Base-by-base conservation (phyloP, 495 filamentous ascomycete species). In the Rhypophila decipiens region DNA sequence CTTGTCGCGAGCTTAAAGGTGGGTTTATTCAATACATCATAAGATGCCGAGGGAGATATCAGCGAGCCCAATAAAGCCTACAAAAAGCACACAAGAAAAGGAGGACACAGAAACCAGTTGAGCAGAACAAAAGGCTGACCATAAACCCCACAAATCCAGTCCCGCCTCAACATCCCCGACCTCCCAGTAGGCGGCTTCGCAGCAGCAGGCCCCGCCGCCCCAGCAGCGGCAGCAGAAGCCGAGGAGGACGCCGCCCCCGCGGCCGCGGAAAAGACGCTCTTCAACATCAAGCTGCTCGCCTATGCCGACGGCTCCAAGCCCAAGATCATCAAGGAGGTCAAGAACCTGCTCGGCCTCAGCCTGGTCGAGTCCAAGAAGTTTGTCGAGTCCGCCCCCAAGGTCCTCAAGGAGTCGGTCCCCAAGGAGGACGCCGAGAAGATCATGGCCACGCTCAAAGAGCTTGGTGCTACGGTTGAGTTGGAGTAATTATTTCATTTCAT, bases 281-380 rank as follows among this genome's bases (percentile, higher is more conserved):
- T 99, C 80, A 95, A 83, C 68, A 63, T 99, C 45, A 96, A 95
- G 67, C 84, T 99, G 29, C 77, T 85, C 65, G 83, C 84, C 12
- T 90, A 96, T 70, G 93, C 96, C 33, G 78, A 90, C 23, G 75
- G 63, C 12, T 73, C 93, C 47, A 99, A 99, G 75, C 88, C 94
- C 45, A 99, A 99, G 82, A 73, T 99, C 48, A 99, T 99, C 74
- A 99, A 99, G 80, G 93, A 99, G 77, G 83, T 99, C 70, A 99
- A 99, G 82, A 79, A 77, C 57, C 78, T 99, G 78, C 76, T 99
- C 43, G 93, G 94, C 4, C 69, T 99, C 67, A 94, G 87, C 63
- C 77, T 99, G 70, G 93, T 99, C 57, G 93, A 99, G 70, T 95
- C 89, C 72, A 99, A 99, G 84, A 99, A 99, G 78, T 99, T 99